These are phyloP conservation scores for Thelephora ganbajun DNA, from an alignment of 768 basidiomycete species.

Conservation along the genomic window DNA sequence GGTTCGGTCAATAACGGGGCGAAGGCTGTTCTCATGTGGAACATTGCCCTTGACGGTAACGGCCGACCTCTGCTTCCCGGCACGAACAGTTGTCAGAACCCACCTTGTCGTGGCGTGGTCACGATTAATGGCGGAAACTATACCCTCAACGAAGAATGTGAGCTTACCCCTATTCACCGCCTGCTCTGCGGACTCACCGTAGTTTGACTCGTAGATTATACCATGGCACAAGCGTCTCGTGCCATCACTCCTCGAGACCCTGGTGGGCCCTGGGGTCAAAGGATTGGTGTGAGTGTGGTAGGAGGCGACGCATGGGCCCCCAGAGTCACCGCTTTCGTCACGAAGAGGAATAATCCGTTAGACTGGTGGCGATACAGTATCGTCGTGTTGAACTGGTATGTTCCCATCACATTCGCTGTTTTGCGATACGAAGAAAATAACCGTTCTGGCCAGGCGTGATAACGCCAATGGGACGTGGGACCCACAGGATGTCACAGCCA, in stretches of 20 bases:
- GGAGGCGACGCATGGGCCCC: constrained; percentile 45
- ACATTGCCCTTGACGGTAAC: constrained; percentile 47
- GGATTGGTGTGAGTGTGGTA: constrained; percentile 49
- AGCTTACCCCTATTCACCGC: neutral
- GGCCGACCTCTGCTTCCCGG: constrained; percentile 57
- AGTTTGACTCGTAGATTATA: constrained; percentile 33
- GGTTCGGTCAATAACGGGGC: constrained; percentile 28
- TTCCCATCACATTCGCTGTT: neutral
- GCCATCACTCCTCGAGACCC: constrained; percentile 55
- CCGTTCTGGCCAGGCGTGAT: constrained; percentile 31
- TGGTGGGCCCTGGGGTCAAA: constrained; percentile 54
- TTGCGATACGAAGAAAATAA: neutral
- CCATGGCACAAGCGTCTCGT: constrained; percentile 65
- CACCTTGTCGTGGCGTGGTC: constrained; percentile 52
- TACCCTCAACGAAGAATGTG: constrained; percentile 62
- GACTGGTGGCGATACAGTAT: constrained; percentile 56
- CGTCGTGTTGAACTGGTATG: constrained; percentile 56
- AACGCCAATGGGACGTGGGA: constrained; percentile 35
- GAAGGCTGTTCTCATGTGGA: constrained; percentile 56
- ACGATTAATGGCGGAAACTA: constrained; percentile 50
- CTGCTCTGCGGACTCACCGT: neutral
- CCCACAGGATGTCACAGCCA: constrained; percentile 37
- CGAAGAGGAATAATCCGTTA: constrained; percentile 31
- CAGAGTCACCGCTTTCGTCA: constrained; percentile 53
- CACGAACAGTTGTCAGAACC: constrained; percentile 42